phyloP scores from a whole-genome alignment of 257 asterid genomes.

The Haberlea rhodopensis region DNA sequence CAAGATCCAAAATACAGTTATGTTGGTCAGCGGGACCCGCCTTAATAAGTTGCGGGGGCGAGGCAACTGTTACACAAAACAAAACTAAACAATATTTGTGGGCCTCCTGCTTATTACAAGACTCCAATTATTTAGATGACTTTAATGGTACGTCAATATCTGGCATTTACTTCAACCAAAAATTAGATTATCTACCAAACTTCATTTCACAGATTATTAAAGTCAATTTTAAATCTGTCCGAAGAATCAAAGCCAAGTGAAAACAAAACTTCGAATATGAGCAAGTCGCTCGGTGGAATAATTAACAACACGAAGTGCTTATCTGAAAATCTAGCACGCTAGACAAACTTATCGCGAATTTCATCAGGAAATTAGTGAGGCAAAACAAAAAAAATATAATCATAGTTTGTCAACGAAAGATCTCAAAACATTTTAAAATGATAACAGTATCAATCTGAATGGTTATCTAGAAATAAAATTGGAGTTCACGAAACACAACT shows the following conservation, averaged over 20 bases:
- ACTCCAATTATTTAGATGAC: not conserved
- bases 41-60: slow-evolving; percentile 16
- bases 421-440: no score
- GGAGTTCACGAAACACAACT: not conserved
- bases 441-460: no score
- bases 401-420: no score
- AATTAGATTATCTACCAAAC: not conserved
- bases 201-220: not conserved
- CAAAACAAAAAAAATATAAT: not conserved
- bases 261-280: not conserved
- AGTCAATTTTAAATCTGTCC: not conserved
- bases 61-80: no score
- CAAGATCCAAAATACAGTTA: slow-evolving; percentile 5
- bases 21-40: slow-evolving; percentile 20
- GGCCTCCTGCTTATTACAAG: not conserved
- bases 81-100: no score
- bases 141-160: not conserved
- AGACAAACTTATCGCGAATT: not conserved
- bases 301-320: no score
- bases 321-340: not conserved
- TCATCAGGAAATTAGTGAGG: not conserved
- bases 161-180: slow-evolving; percentile 6
- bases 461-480: no score
- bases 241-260: not conserved
- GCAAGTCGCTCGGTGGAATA: not conserved